Conservation (phyloP, 1,139 yeast genomes). For the Taphrina sp. region DNA sequence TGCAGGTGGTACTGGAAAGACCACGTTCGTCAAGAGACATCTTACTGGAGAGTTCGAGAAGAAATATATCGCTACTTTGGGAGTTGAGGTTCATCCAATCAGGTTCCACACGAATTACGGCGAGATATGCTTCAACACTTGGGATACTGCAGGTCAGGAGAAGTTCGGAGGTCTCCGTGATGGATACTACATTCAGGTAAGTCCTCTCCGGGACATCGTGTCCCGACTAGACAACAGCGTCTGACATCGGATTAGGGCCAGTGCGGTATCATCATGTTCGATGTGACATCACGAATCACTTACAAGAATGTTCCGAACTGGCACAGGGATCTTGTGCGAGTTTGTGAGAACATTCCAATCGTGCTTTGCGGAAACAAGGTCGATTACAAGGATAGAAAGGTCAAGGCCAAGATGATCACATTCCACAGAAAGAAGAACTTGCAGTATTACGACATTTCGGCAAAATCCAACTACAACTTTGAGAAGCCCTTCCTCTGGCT, state of each 20-base stretch:
- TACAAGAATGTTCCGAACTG: conserved; percentile 99
- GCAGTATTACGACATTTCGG: conserved; percentile 99
- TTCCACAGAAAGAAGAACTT: conserved; percentile 98
- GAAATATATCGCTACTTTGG: conserved; percentile 88
- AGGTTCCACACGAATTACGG: conserved; percentile 98
- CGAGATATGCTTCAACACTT: conserved; percentile 94
- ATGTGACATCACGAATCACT: conserved; percentile 98
- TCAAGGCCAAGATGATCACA: conserved; percentile 98
- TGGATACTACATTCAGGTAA: conserved; percentile 85
- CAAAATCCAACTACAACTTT: conserved; percentile 98
- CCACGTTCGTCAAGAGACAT: conserved; percentile 99
- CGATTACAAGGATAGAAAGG: conserved; percentile 99
- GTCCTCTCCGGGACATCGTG: background rate
- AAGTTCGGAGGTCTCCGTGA: conserved; percentile 99
- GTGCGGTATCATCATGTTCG: conserved; percentile 99
- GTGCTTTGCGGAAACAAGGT: conserved; percentile 99
- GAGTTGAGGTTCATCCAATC: conserved; percentile 99
- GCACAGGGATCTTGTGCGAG: conserved; percentile 94
- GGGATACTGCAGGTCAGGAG: conserved; percentile 99
- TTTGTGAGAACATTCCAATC: conserved; percentile 98
- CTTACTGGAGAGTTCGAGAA: conserved; percentile 95
- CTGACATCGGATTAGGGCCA: conserved; percentile 58
- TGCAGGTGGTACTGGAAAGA: conserved; percentile 98
- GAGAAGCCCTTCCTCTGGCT: conserved; percentile 99
- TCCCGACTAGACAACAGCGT: background rate